Evolutionary conservation across 768 basidiomycete species (phyloP).

Genomic region (Boletus eberwhitei): DNA sequence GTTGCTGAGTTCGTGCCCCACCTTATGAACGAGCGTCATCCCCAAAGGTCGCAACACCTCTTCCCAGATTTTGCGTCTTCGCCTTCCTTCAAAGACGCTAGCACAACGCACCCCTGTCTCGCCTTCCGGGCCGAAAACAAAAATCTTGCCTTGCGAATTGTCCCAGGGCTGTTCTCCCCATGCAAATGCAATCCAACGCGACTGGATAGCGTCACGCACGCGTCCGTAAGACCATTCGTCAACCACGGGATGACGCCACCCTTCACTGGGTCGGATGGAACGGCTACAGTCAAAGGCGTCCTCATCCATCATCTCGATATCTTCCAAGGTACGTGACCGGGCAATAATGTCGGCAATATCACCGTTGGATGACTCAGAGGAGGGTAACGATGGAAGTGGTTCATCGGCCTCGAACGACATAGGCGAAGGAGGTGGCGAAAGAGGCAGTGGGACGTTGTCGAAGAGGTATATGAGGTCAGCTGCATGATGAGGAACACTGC

Average conservation of each 20-base stretch:
- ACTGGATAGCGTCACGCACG: conserved; percentile 69
- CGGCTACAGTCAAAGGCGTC: conserved; percentile 17
- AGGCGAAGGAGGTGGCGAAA: conserved; percentile 32
- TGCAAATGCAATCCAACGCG: conserved; percentile 73
- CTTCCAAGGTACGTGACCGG: conserved; percentile 22
- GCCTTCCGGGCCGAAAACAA: conserved; percentile 80
- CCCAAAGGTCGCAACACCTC: conserved; percentile 68
- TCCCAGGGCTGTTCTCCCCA: conserved; percentile 72
- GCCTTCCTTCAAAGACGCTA: conserved; percentile 62
- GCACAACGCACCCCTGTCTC: conserved; percentile 71
- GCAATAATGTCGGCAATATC: conserved; percentile 17
- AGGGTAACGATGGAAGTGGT: conserved; percentile 27
- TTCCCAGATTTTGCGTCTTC: conserved; percentile 59
- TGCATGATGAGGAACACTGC: conserved; percentile 64
- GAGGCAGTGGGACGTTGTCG: conserved; percentile 64
- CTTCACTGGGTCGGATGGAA: conserved; percentile 26
- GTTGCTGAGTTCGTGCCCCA: conserved; percentile 70
- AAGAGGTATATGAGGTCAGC: conserved; percentile 77
- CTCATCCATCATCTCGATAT: conserved; percentile 26
- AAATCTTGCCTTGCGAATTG: conserved; percentile 54
- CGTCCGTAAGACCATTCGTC: conserved; percentile 65
- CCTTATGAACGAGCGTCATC: conserved; percentile 62
- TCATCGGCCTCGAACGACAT: conserved; percentile 36
- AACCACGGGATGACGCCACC: conserved; percentile 57
- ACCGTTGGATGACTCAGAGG: conserved; percentile 26